Conservation (phyloP, 305 asterid species). For the Rubia tinctorum region DNA sequence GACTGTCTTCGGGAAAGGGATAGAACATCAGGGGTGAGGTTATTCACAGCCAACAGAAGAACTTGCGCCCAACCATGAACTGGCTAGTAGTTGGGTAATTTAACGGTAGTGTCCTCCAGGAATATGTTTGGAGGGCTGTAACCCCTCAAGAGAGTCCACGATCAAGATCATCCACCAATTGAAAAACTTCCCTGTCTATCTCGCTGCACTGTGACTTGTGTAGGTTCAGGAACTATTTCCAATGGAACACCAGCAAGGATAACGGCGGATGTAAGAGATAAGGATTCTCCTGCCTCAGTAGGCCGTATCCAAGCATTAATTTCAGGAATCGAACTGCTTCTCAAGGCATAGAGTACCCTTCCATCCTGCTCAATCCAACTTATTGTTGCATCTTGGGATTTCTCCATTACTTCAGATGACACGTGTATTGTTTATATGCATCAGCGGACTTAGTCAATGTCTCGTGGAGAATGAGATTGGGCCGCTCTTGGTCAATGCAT, state of each 20-base stretch:
- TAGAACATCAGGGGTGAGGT: slow-evolving; percentile 71
- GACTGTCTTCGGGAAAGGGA: slow-evolving; percentile 73
- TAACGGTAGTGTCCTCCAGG: slow-evolving; percentile 74
- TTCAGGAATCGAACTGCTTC: slow-evolving; percentile 81
- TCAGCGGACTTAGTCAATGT: slow-evolving; percentile 81
- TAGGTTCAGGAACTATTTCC: slow-evolving; percentile 98
- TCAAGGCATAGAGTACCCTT: slow-evolving; percentile 84
- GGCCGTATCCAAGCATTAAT: slow-evolving; percentile 48
- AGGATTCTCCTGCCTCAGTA: slow-evolving; percentile 64
- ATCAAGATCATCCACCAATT: slow-evolving; percentile 68
- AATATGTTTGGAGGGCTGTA: slow-evolving; percentile 76
- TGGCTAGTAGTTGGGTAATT: slow-evolving; percentile 87
- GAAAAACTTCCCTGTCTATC: slow-evolving; percentile 89
- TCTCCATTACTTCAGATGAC: slow-evolving; percentile 64
- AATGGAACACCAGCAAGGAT: slow-evolving; percentile 88
- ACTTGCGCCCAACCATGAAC: slow-evolving; percentile 96
- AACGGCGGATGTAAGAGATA: slow-evolving; percentile 87
- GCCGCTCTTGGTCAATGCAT: slow-evolving; percentile 80
- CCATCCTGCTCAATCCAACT: slow-evolving; percentile 96
- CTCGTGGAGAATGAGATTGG: slow-evolving; percentile 72
- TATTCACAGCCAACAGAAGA: slow-evolving; percentile 60
- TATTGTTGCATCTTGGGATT: slow-evolving; percentile 85
- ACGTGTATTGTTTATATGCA: slow-evolving; percentile 67
- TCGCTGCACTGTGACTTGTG: slow-evolving; percentile 89
- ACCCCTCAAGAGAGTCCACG: slow-evolving; percentile 82